Evolutionary conservation across 768 basidiomycete genomes (phyloP).

Genomic region (Podaxis mareebaensis): DNA sequence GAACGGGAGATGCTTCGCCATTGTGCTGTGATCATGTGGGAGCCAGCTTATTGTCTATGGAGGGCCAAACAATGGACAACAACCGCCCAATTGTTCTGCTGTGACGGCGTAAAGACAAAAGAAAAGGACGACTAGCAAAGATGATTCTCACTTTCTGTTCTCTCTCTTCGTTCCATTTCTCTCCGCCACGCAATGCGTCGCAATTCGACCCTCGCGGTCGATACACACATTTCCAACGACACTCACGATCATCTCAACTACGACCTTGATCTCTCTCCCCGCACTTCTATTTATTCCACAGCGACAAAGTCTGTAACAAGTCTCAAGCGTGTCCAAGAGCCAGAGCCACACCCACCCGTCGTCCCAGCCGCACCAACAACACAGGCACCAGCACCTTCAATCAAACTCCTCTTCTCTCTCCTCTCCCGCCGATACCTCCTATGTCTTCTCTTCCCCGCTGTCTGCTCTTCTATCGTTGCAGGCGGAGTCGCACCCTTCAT

Average conservation of each 20-base stretch:
- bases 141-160: constrained; percentile 4
- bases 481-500: constrained; percentile 84
- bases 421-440: constrained; percentile 57
- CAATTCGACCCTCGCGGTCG: constrained; percentile 22
- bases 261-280: constrained; percentile 26
- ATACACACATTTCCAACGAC: constrained; percentile 20
- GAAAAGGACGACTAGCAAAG: neutral
- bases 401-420: constrained; percentile 68
- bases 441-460: constrained; percentile 62
- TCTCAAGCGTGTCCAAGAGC: constrained; percentile 2
- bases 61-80: constrained; percentile 19
- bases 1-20: neutral
- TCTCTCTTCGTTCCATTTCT: constrained; percentile 13
- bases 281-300: constrained; percentile 24
- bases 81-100: constrained; percentile 19
- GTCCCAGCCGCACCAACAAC: constrained; percentile 15
- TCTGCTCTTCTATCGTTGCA: constrained; percentile 58
- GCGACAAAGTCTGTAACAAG: constrained; percentile 3
- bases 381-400: constrained; percentile 42
- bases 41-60: constrained; percentile 10
- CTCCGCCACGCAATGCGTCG: constrained; percentile 24
- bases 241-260: constrained; percentile 20
- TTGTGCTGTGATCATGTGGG: neutral
- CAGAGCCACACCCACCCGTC: neutral
- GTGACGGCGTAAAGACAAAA: constrained; percentile 16